Percentiles rank a stretch among this genome's conserved stretches.
These are phyloP conservation scores for Hydrangea macrophylla DNA, from an alignment of 148 eudicot species.

Conservation along the genomic window DNA sequence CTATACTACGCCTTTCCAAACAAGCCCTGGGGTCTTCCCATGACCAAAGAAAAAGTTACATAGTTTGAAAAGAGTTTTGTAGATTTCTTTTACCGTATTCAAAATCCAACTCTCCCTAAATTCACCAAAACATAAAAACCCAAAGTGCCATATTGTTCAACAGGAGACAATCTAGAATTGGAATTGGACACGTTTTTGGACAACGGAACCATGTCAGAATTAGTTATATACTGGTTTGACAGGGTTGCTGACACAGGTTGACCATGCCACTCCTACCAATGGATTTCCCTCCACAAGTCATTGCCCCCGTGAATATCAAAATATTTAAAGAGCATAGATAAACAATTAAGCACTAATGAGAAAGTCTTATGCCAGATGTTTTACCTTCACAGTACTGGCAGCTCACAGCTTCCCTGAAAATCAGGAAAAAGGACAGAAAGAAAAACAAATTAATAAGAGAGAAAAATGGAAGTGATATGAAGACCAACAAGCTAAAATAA, in stretches of 20 bases:
- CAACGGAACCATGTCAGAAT: background rate
- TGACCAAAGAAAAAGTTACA: too few relatives aligned
- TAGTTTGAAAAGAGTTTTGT: too few relatives aligned
- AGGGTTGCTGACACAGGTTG: background rate
- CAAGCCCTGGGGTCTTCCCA: too few relatives aligned
- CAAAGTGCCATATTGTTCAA: background rate
- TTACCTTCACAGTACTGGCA: conserved; percentile 82
- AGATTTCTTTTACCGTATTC: background rate
- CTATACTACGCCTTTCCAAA: too few relatives aligned
- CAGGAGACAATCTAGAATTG: background rate
- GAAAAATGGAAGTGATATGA: conserved; percentile 2
- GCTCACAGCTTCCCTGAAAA: conserved; percentile 86
- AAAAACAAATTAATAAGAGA: conserved; percentile 14
- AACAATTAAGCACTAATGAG: background rate
- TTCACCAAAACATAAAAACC: background rate
- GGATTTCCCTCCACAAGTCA: conserved; percentile 11
- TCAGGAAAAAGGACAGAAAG: too few relatives aligned
- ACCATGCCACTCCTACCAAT: background rate
- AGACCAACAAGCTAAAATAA: conserved; percentile 1
- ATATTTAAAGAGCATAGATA: background rate
- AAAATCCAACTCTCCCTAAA: background rate
- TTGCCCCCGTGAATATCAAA: background rate
- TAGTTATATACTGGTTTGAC: background rate
- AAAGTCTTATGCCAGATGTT: conserved; percentile 1
- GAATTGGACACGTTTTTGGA: background rate